Evolutionary conservation across 441 rosid species (phyloP).

Genomic region (Gossypium lobatum): DNA sequence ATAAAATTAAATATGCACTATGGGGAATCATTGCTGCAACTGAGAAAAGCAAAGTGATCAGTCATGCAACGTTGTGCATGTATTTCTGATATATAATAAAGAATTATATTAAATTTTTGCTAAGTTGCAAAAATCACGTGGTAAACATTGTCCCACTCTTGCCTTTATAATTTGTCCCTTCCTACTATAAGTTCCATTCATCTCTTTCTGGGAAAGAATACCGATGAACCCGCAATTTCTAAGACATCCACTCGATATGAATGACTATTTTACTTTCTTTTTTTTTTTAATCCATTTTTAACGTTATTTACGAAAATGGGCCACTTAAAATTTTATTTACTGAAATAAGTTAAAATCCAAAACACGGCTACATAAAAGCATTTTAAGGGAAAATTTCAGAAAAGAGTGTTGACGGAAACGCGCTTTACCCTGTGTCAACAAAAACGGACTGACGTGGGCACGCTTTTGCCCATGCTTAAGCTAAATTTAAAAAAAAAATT

Average conservation of each 20-base stretch:
- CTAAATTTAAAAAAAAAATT: too few relatives aligned
- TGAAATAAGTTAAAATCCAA: fast-evolving
- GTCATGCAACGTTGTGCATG: neutral
- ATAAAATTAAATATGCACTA: neutral
- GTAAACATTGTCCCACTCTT: neutral
- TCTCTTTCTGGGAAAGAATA: neutral
- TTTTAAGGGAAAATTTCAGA: too few relatives aligned
- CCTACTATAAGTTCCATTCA: neutral
- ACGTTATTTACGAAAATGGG: too few relatives aligned
- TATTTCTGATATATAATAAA: neutral
- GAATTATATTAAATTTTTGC: neutral
- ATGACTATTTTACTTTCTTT: too few relatives aligned
- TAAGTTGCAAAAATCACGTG: neutral
- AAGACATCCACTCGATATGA: neutral
- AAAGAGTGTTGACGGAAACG: fast-evolving
- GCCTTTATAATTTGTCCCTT: neutral
- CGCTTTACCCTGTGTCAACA: too few relatives aligned
- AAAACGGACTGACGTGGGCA: too few relatives aligned
- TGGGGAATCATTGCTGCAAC: neutral
- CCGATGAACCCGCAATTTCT: neutral
- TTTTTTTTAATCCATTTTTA: too few relatives aligned
- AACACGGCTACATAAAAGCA: fast-evolving
- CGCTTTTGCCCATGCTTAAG: too few relatives aligned
- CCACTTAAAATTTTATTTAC: too few relatives aligned
- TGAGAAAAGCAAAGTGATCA: neutral